Evolutionary conservation across 2,329 filamentous ascomycete species (phyloP).

Genomic region (Trichoderma asperellum): DNA sequence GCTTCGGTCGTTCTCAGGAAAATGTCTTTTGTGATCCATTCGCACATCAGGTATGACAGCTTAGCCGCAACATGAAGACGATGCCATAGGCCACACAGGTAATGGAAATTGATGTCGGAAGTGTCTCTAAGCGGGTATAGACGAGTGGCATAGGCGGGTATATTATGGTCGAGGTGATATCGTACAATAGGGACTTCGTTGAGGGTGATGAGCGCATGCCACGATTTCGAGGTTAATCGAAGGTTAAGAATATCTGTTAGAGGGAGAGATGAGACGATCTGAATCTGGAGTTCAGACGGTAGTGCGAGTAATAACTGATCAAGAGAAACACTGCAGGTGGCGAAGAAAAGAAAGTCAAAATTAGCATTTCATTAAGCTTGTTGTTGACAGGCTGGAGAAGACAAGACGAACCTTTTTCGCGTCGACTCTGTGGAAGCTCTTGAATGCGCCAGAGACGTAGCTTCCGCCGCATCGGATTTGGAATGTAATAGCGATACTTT

Average conservation of each 20-base stretch:
- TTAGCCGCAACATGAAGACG: slow-evolving; percentile 67
- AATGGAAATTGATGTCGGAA: slow-evolving; percentile 58
- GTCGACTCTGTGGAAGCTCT: slow-evolving; percentile 37
- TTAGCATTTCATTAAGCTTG: slow-evolving; percentile 29
- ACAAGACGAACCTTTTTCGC: slow-evolving; percentile 40
- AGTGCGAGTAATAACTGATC: slow-evolving; percentile 61
- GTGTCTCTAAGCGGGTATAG: slow-evolving; percentile 60
- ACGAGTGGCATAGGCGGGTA: slow-evolving; percentile 63
- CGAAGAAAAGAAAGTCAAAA: slow-evolving; percentile 12
- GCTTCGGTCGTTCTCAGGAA: slow-evolving; percentile 62
- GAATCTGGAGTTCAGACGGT: slow-evolving; percentile 65
- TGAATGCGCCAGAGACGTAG: slow-evolving; percentile 25
- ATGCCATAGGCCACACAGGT: slow-evolving; percentile 68
- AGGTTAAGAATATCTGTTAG: slow-evolving; percentile 64
- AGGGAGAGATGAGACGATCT: slow-evolving; percentile 63
- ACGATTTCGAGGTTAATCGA: slow-evolving; percentile 60
- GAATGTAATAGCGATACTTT: slow-evolving; percentile 45
- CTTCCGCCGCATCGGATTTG: slow-evolving; percentile 38
- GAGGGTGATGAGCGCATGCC: slow-evolving; percentile 61
- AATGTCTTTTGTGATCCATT: slow-evolving; percentile 68
- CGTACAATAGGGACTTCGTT: slow-evolving; percentile 66
- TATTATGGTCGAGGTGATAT: slow-evolving; percentile 62
- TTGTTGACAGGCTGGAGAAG: neutral
- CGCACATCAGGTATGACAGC: slow-evolving; percentile 63
- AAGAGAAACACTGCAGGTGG: slow-evolving; percentile 48